phyloP scores from a whole-genome alignment of 1,284 basidiomycete species.

The Cryptococcus jaspeensis region DNA sequence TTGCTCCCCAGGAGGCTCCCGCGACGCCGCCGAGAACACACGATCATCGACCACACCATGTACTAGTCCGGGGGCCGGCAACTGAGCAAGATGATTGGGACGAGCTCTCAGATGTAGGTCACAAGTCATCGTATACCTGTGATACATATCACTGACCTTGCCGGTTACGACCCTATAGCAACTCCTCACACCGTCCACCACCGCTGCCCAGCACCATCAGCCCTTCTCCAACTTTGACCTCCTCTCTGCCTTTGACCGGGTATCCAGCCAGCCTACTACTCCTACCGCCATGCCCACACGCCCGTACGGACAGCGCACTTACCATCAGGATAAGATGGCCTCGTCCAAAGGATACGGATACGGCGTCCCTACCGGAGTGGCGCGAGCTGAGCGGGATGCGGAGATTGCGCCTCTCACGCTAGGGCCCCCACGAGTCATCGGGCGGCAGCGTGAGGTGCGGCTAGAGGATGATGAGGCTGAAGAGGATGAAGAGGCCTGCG shows the following conservation, averaged over 20 bases:
- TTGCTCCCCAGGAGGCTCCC: conserved; percentile 19
- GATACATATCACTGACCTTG: not conserved
- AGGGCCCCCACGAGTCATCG: not conserved
- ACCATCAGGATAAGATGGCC: not conserved
- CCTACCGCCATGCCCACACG: not conserved
- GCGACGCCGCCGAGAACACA: conserved; percentile 10
- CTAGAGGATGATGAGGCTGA: conserved; percentile 5
- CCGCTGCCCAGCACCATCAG: conserved; percentile 1
- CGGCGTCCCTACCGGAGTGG: not conserved
- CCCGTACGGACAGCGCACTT: not conserved
- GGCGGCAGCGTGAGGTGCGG: not conserved
- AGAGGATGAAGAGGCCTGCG: conserved; percentile 7
- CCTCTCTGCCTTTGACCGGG: no score
- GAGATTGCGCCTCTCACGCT: not conserved
- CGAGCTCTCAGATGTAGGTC: conserved; percentile 11
- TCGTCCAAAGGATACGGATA: not conserved
- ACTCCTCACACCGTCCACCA: conserved; percentile 13
- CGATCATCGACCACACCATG: no score
- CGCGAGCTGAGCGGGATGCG: not conserved
- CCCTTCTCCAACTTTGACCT: no score
- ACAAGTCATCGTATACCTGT: not conserved
- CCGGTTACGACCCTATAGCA: not conserved
- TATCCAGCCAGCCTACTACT: not conserved
- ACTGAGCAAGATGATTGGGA: conserved; percentile 12
- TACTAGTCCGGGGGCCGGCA: not conserved